These are phyloP conservation scores for Hyphopichia buzzinii DNA, from an alignment of 1,139 yeast species.

Conservation along the genomic window DNA sequence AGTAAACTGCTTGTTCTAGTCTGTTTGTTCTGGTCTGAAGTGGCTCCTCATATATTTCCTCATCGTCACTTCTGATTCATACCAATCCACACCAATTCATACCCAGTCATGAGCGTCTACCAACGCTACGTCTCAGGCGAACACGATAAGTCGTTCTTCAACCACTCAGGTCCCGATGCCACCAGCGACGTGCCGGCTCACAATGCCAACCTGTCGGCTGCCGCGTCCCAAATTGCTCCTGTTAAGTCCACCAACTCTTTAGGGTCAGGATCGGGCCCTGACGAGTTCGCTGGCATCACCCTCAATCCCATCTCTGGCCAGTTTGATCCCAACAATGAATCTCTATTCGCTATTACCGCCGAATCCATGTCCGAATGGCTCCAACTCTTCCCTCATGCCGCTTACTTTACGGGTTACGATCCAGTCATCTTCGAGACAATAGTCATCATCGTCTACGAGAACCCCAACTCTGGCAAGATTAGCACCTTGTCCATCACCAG, in stretches of 20 bases:
- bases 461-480: constrained; percentile 43
- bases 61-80: no score
- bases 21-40: no score
- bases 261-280: not conserved
- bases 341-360: constrained; percentile 2
- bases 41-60: no score
- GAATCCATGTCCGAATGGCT: constrained; percentile 31
- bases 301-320: constrained; percentile 19
- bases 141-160: constrained; percentile 26
- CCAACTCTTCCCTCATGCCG: constrained; percentile 48
- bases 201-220: constrained; percentile 1
- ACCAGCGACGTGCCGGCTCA: constrained; percentile 4
- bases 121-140: constrained; percentile 41
- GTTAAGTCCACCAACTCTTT: no score
- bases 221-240: not conserved
- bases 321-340: constrained; percentile 14
- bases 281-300: constrained; percentile 2
- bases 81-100: no score
- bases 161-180: constrained; percentile 1
- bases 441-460: constrained; percentile 53
- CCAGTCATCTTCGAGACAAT: constrained; percentile 50
- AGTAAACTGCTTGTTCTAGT: no score
- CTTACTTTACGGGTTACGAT: constrained; percentile 56
- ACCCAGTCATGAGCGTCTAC: constrained; percentile 26
- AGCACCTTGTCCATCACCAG: constrained; percentile 65